These are phyloP conservation scores for Medicago arabica DNA, from an alignment of 306 rosid genomes.

Conservation along the genomic window DNA sequence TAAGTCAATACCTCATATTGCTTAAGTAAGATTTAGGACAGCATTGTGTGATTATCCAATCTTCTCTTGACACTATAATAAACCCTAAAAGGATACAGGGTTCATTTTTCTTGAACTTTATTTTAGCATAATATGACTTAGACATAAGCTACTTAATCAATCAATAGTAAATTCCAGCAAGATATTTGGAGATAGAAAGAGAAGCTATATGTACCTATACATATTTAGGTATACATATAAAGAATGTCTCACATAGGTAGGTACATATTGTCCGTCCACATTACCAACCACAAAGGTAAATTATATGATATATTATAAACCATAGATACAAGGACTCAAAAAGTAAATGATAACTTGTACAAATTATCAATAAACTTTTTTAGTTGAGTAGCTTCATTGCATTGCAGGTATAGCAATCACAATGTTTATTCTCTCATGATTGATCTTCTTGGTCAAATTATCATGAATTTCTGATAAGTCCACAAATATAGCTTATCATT, in stretches of 20 bases:
- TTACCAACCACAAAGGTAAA: too few species aligned
- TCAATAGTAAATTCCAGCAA: constrained; percentile 13
- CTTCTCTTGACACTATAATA: not conserved
- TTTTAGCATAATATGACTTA: not conserved
- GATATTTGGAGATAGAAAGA: not conserved
- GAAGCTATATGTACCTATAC: constrained; percentile 14
- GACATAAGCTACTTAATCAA: not conserved
- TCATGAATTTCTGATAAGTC: constrained; percentile 27
- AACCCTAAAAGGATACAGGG: not conserved
- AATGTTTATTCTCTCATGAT: constrained; percentile 28
- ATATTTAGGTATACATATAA: not conserved
- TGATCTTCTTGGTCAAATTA: constrained; percentile 35
- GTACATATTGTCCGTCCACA: not conserved
- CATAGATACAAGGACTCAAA: not conserved
- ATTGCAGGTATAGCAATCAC: constrained; percentile 27
- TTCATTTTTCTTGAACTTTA: not conserved
- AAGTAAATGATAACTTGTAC: not conserved
- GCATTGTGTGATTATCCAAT: constrained; percentile 34
- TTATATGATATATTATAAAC: not conserved
- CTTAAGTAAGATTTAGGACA: constrained; percentile 35
- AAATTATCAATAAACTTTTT: constrained; percentile 18
- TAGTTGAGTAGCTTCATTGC: constrained; percentile 34
- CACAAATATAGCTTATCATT: constrained; percentile 36
- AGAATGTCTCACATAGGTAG: constrained; percentile 41
- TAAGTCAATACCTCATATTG: constrained; percentile 31